Evolutionary conservation across 2,329 filamentous ascomycete species (phyloP).

Genomic region (Colletotrichum sp.): DNA sequence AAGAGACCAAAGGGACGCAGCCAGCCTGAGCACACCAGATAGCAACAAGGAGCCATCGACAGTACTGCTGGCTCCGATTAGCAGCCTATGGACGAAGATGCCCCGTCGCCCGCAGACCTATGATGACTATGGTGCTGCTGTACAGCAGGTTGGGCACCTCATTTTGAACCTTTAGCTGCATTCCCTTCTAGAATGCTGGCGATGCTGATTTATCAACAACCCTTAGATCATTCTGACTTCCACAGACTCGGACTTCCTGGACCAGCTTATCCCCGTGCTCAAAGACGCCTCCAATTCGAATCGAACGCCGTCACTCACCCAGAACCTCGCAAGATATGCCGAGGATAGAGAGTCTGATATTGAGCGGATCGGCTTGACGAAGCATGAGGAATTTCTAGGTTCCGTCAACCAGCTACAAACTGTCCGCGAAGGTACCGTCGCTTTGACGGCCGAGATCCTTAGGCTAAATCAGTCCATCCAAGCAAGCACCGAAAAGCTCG

Average conservation of each 20-base stretch:
- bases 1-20: background rate
- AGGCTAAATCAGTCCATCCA: slow-evolving; percentile 95
- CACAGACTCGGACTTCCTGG: slow-evolving; percentile 91
- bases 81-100: slow-evolving; percentile 35
- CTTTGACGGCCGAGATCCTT: slow-evolving; percentile 88
- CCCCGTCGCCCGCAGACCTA: slow-evolving; percentile 49
- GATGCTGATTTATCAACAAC: background rate
- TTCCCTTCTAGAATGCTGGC: background rate
- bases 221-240: slow-evolving; percentile 87
- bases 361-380: slow-evolving; percentile 90
- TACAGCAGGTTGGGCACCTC: slow-evolving; percentile 43
- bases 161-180: background rate
- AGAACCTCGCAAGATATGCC: slow-evolving; percentile 81
- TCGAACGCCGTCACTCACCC: slow-evolving; percentile 74
- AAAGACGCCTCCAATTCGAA: slow-evolving; percentile 85
- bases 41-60: background rate
- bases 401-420: slow-evolving; percentile 94
- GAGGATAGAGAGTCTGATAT: slow-evolving; percentile 90
- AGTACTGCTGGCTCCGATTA: background rate
- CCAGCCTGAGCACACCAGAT: background rate
- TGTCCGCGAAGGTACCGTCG: slow-evolving; percentile 89
- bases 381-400: slow-evolving; percentile 94
- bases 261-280: slow-evolving; percentile 92
- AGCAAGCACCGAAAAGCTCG: slow-evolving; percentile 90
- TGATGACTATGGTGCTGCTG: slow-evolving; percentile 52